phyloP scores from a whole-genome alignment of 805 yeast genomes.

The Candida wancherniae region DNA sequence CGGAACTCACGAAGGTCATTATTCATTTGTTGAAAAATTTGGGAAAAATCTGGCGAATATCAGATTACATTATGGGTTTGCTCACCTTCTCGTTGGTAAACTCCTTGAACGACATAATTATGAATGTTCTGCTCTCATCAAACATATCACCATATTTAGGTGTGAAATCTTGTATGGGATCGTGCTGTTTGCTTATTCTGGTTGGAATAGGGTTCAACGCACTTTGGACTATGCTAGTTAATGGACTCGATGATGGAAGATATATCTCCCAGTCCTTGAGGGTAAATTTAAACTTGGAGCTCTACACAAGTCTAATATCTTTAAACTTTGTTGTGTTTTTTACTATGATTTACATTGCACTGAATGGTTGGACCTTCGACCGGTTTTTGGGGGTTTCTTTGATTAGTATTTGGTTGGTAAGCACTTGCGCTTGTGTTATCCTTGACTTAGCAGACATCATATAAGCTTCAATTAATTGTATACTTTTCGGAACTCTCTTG shows the following conservation, averaged over 20 bases:
- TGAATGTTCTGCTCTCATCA: slow-evolving; percentile 45
- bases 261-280: slow-evolving; percentile 8
- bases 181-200: slow-evolving; percentile 45
- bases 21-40: slow-evolving; percentile 36
- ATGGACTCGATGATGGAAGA: slow-evolving; percentile 4
- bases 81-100: slow-evolving; percentile 47
- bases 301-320: slow-evolving; percentile 23
- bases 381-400: slow-evolving; percentile 22
- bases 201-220: slow-evolving; percentile 51
- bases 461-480: too few relatives aligned
- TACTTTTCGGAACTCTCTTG: too few relatives aligned
- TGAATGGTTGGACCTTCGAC: slow-evolving; percentile 33
- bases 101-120: slow-evolving; percentile 48
- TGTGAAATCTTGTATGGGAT: slow-evolving; percentile 50
- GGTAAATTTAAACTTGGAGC: slow-evolving; percentile 21
- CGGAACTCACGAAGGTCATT: slow-evolving; percentile 22
- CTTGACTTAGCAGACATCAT: too few relatives aligned
- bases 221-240: slow-evolving; percentile 20
- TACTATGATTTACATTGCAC: slow-evolving; percentile 25
- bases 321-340: slow-evolving; percentile 21
- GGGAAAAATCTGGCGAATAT: slow-evolving; percentile 40
- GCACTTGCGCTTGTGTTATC: slow-evolving; percentile 4
- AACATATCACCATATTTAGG: slow-evolving; percentile 37
- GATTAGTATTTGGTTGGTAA: slow-evolving; percentile 5
- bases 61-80: slow-evolving; percentile 47